A percentile compares a stretch with the other conserved stretches of the same genome.
Conservation (phyloP, 2,329 filamentous ascomycete species). For the Cladosporium sp. region DNA sequence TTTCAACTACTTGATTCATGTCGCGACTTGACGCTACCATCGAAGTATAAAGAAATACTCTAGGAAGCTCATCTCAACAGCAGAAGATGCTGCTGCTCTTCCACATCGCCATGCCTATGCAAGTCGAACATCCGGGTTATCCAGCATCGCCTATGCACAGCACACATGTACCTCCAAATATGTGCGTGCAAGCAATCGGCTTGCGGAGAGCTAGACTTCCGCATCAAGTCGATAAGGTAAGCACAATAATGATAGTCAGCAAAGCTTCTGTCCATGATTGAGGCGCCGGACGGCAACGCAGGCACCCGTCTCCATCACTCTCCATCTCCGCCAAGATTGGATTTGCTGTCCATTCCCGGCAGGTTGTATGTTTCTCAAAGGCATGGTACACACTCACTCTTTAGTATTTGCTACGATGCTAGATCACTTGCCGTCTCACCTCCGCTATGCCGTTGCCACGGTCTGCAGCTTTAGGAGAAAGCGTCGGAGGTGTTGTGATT, state of each 20-base stretch:
- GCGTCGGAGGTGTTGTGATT: no score
- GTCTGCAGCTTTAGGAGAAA: no score
- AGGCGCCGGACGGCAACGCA: no score
- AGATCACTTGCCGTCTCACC: no score
- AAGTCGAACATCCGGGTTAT: rapidly evolving
- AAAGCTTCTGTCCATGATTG: background rate
- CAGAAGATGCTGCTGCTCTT: background rate
- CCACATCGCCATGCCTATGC: background rate
- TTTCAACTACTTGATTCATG: background rate
- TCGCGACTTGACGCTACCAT: background rate
- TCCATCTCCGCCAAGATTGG: no score
- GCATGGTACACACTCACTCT: no score
- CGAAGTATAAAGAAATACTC: background rate
- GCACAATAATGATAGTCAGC: background rate
- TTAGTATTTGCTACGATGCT: no score
- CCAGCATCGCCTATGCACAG: background rate
- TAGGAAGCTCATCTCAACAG: background rate
- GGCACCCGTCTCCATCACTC: no score
- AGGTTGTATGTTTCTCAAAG: no score
- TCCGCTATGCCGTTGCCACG: no score
- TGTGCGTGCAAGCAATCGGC: background rate
- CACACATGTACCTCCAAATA: background rate
- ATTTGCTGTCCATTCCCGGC: no score
- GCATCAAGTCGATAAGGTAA: background rate
- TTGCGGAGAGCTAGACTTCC: background rate